Evolutionary conservation across 306 rosid genomes (phyloP).

Genomic region (Malus asiatica): DNA sequence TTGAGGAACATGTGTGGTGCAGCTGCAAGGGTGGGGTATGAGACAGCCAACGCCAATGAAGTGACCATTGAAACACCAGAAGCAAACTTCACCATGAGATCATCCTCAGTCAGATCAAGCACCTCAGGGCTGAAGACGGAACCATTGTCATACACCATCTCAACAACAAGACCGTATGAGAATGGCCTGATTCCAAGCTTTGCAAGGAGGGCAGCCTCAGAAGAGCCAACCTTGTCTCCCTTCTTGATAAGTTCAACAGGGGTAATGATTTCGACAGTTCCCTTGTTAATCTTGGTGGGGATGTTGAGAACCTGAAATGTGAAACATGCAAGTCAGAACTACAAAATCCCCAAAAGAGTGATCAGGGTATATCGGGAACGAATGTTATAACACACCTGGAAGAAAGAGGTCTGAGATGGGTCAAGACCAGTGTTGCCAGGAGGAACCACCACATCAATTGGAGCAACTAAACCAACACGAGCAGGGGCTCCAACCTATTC

Average conservation of each 20-base stretch:
- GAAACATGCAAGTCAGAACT: not conserved
- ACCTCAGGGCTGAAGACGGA: constrained; percentile 85
- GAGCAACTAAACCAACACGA: constrained; percentile 95
- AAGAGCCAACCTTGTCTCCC: constrained; percentile 93
- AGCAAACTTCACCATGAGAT: constrained; percentile 64
- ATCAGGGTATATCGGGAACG: not conserved
- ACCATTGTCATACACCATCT: constrained; percentile 69
- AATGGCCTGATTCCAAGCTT: constrained; percentile 92
- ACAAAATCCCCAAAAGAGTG: not conserved
- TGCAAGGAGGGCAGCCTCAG: constrained; percentile 90
- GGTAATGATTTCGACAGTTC: constrained; percentile 91
- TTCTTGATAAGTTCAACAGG: constrained; percentile 89
- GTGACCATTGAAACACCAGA: constrained; percentile 68
- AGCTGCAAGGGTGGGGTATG: constrained; percentile 81
- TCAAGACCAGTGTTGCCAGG: constrained; percentile 97
- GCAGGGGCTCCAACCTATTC: constrained; percentile 93
- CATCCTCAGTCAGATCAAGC: constrained; percentile 78
- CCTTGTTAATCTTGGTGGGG: constrained; percentile 92
- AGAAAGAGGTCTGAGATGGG: constrained; percentile 93
- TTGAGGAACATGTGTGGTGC: constrained; percentile 81
- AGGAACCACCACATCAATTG: constrained; percentile 89
- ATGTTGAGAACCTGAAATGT: constrained; percentile 64
- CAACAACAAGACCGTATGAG: constrained; percentile 80
- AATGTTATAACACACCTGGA: constrained; percentile 49
- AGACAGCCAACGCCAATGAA: constrained; percentile 61